These are phyloP conservation scores for Fusarium kyushuense DNA, from an alignment of 2,329 filamentous ascomycete genomes.

Conservation along the genomic window DNA sequence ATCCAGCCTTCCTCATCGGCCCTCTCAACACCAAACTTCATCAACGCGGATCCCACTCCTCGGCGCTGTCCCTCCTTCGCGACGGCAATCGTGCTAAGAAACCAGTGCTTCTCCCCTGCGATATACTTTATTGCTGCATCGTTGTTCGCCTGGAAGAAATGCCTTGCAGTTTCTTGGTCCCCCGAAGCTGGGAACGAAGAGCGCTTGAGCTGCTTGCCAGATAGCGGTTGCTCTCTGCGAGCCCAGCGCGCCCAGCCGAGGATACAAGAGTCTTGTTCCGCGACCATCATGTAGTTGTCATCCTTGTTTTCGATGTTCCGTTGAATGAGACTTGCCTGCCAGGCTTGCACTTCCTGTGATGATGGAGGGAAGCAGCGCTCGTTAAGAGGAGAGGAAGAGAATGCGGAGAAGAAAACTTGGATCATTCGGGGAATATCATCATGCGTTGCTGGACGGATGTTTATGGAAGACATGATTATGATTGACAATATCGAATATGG, in stretches of 20 bases:
- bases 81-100: slow-evolving; percentile 52
- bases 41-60: slow-evolving; percentile 52
- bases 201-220: slow-evolving; percentile 42
- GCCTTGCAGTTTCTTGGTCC: slow-evolving; percentile 51
- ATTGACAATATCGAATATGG: background rate
- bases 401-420: slow-evolving; percentile 49
- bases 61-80: slow-evolving; percentile 48
- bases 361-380: slow-evolving; percentile 48
- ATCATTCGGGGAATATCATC: slow-evolving; percentile 51
- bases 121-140: slow-evolving; percentile 45
- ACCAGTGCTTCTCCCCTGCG: slow-evolving; percentile 49
- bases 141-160: slow-evolving; percentile 56
- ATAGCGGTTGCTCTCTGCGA: slow-evolving; percentile 43
- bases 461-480: slow-evolving; percentile 28
- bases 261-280: slow-evolving; percentile 33
- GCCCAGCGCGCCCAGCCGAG: slow-evolving; percentile 54
- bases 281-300: slow-evolving; percentile 50
- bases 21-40: slow-evolving; percentile 50
- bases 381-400: slow-evolving; percentile 49
- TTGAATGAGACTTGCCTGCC: slow-evolving; percentile 37
- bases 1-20: slow-evolving; percentile 49
- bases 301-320: slow-evolving; percentile 48
- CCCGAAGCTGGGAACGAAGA: slow-evolving; percentile 43
- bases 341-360: slow-evolving; percentile 40
- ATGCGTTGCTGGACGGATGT: slow-evolving; percentile 55